Evolutionary conservation across 371 early-diverging fungal species (phyloP).

Genomic region (Mortierella polycephala): DNA sequence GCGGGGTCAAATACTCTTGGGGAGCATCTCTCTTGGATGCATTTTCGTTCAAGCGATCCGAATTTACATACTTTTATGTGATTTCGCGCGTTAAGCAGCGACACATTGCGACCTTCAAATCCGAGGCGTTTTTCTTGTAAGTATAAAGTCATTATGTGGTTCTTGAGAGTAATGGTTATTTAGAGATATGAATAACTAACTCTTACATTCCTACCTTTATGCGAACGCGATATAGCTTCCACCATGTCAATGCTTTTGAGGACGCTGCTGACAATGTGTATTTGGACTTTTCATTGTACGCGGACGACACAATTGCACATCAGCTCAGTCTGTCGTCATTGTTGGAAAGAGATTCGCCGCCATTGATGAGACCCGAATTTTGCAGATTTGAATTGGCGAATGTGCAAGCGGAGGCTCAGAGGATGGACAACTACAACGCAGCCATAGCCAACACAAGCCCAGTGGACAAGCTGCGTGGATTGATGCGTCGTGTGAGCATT

Average conservation of each 20-base stretch:
- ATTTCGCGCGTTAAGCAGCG: constrained; percentile 75
- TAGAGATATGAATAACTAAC: not conserved
- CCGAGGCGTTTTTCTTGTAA: constrained; percentile 69
- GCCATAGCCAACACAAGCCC: constrained; percentile 34
- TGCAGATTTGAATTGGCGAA: constrained; percentile 69
- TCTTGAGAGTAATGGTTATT: not conserved
- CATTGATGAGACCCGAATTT: constrained; percentile 63
- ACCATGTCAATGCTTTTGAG: constrained; percentile 81
- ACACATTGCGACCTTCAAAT: constrained; percentile 71
- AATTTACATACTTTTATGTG: constrained; percentile 74
- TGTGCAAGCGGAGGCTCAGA: constrained; percentile 63
- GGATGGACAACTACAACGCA: constrained; percentile 53
- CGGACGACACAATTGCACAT: constrained; percentile 68
- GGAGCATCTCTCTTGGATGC: constrained; percentile 76
- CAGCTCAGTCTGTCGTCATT: constrained; percentile 68
- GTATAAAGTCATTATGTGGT: constrained; percentile 6
- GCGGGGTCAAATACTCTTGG: constrained; percentile 78
- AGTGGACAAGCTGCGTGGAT: constrained; percentile 39
- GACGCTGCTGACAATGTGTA: constrained; percentile 70
- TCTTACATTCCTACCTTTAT: not conserved
- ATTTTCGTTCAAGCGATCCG: constrained; percentile 66
- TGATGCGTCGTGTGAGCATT: constrained; percentile 43
- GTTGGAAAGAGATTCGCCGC: constrained; percentile 58
- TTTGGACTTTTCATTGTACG: constrained; percentile 74
- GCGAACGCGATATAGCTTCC: constrained; percentile 59